Base-by-base conservation (phyloP, 495 filamentous ascomycete genomes). In the Penicillium bialowiezense region DNA sequence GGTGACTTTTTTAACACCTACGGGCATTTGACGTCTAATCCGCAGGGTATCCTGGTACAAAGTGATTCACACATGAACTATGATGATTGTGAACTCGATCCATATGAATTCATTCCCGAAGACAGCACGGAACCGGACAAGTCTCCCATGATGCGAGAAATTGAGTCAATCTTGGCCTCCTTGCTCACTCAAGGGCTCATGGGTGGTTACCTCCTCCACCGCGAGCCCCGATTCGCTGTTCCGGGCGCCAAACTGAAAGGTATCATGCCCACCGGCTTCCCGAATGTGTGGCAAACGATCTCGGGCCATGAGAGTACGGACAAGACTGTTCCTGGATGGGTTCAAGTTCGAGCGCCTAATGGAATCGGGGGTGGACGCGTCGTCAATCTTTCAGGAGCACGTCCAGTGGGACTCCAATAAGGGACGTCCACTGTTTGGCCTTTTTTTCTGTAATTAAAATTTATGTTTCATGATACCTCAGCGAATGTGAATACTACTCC, bases 121-220 rank as follows among this genome's bases (percentile, higher is more conserved):
- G 34, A 50, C 20, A 39, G 41, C 13, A 31, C 24, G 12, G 31
- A 51, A 18, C 20, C 50, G 21, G 60, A 80, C 58, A 23, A 63
- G 35, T 63, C 71, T 33, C 71, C 82, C 12, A 68, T 81, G 33
- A 72, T 85, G 59, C 67, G 78, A 1, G 85, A 86, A 54, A 74
- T 96, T n/a, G 93, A 96, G 67, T 81, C 77, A 2, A 82, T 90
- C 3, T 73, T 95, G 8, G 79, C 87, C 1, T 87, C 85, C 1
- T 72, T 97, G 6, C 77, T 95, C 13, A 83, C 85, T 21, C 89
- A 95, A 64, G 87, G 85, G 7, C 72, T 97, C n/a, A 76, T 97
- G 41, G 83, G 85, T 47, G 93, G 93, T 5, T 98, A 91, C 55
- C 77, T 97, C 18, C 88, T 88, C 9, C 88, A 93, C 55, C 71